Base-by-base conservation (phyloP, 257 asterid species). In the Lycium ferocissimum region DNA sequence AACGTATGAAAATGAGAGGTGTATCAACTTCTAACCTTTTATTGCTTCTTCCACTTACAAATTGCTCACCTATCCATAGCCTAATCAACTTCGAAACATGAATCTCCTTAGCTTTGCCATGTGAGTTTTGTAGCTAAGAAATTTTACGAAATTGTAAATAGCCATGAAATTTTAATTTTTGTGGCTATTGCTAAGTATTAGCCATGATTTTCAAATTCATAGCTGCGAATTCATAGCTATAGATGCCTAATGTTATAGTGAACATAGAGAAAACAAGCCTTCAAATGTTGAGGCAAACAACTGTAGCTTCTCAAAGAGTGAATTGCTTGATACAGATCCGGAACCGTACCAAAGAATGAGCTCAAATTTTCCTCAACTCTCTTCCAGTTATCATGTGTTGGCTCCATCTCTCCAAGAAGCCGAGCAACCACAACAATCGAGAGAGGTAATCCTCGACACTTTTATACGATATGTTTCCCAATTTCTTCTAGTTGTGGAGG, bases 31-130 rank as follows among this genome's bases (percentile, higher is more conserved):
- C 69, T 40, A 67, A 56, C 22, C 81, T 45, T 6, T 17, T 2
- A 11, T 35, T 4, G 0, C 20, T 75, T 13, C 51, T 20, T 56
- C 57, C 56, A 37, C 26, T 38, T 14, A 86, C 11, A 47, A 86
- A 86, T 7, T 81, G 85, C 49, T 83, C 89, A 22, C 63, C 82
- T 20, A 84, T 71, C 89, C 89, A 85, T 6, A 51, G n/a, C 12
- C 57, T 12, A 7, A 35, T 69, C 83, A 81, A 4, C 49, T 18
- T 33, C 7, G 51, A 26, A 20, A 83, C 79, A 12, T 3, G 15
- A 11, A 71, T 85, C 38, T 13, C 12, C n/a, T n/a, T n/a, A n/a
- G n/a, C n/a, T n/a, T n/a, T n/a, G n/a, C n/a, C n/a, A n/a, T n/a
- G n/a, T n/a, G n/a, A n/a, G n/a, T n/a, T n/a, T n/a, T n/a, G n/a